Base-by-base conservation (phyloP, 208 protist genomes). In the Acanthamoeba lugdunensis region DNA sequence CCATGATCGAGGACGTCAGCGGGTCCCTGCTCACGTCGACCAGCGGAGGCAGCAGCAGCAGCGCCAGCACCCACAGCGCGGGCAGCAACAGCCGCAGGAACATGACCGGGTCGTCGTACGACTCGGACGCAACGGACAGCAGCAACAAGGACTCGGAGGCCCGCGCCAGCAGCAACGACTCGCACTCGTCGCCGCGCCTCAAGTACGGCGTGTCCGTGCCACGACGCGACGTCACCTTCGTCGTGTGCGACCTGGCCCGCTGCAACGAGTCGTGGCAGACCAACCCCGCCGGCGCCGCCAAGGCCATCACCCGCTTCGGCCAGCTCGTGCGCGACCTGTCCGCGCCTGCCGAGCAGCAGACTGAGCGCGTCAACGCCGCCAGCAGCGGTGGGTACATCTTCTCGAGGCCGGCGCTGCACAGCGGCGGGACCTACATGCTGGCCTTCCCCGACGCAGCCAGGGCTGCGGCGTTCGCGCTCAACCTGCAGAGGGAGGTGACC, bases 241-340 rank as follows among this genome's bases (percentile, higher is more conserved):
- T 85, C 23, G 77, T 85, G 48, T 85, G 77, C 21, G 77, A 85
- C n/a, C 77, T 85, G 48, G 77, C 77, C 4, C 77, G 77, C 3
- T 85, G 41, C 77, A 85, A 85, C 77, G 77, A 85, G 77, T 56
- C 77, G 23, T 85, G 77, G 77, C 77, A 85, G 45, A 37, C 18
- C 77, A 85, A 61, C 50, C 21, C 77, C 18, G 77, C 77, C 11
- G 77, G 77, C 48, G 14, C 77, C 0, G 77, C 77, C 77, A 85
- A 85, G 77, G 37, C 77, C 48, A 85, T 85, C 77, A 16, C n/a
- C n/a, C 77, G 77, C 77, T 85, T 25, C 50, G 77, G 48, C 77
- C 9, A 85, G n/a, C 7, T 85, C 16, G 50, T 85, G 25, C 77
- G 77, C 50, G 25, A 52, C 25, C 77, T 85, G 16, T 1, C 65